Evolutionary conservation across 352 stramenopile genomes (phyloP).

Genomic region (Phytophthora syringae): DNA sequence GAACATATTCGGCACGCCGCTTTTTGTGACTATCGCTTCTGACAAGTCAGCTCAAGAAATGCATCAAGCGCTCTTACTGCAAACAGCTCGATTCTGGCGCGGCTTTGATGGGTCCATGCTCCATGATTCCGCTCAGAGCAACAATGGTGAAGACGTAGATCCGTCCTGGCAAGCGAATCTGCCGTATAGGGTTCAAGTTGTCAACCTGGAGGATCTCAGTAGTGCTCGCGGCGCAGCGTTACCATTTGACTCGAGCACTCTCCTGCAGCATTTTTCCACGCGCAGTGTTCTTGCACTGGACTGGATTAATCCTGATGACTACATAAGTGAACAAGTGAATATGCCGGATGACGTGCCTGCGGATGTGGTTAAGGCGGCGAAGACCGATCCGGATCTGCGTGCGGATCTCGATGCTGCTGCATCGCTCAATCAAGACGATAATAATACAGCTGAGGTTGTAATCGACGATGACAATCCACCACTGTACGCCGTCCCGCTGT

Average conservation of each 20-base stretch:
- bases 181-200: constrained; percentile 61
- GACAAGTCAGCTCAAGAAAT: constrained; percentile 70
- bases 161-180: constrained; percentile 14
- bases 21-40: constrained; percentile 81
- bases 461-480: constrained; percentile 34
- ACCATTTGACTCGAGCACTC: constrained; percentile 51
- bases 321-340: constrained; percentile 29
- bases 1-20: constrained; percentile 67
- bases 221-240: constrained; percentile 43
- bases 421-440: constrained; percentile 2
- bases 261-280: constrained; percentile 79
- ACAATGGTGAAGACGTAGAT: constrained; percentile 3
- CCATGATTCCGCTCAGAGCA: background rate
- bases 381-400: constrained; percentile 32
- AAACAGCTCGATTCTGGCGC: constrained; percentile 64
- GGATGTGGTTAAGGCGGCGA: constrained; percentile 43
- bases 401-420: constrained; percentile 22
- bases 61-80: constrained; percentile 68
- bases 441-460: background rate
- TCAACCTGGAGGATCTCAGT: constrained; percentile 67
- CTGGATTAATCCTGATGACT: constrained; percentile 54
- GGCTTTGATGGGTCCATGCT: constrained; percentile 8
- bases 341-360: constrained; percentile 36
- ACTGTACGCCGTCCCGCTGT: constrained; percentile 49
- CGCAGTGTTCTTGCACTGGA: constrained; percentile 83